Percentiles rank a stretch among this genome's conserved stretches.
These are phyloP conservation scores for Scytalidium sp. DNA, from an alignment of 2,329 filamentous ascomycete genomes.

Conservation along the genomic window DNA sequence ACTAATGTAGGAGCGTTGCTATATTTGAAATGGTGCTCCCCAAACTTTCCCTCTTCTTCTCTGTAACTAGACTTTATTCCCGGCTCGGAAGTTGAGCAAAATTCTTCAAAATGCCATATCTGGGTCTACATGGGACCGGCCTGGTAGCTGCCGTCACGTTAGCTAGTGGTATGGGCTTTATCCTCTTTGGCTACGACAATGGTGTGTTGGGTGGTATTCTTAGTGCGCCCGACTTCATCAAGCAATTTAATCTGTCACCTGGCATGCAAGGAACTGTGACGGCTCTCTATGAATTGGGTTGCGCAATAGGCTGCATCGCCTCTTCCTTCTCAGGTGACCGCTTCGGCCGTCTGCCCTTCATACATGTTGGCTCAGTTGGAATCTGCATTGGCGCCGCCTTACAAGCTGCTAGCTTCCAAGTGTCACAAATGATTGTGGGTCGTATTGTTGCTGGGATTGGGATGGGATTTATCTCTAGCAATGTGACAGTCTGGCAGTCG, in stretches of 20 bases:
- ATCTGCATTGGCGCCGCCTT: slow-evolving; percentile 22
- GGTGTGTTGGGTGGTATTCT: slow-evolving; percentile 44
- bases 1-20: too few species aligned
- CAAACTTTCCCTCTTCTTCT: too few species aligned
- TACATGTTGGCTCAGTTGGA: slow-evolving; percentile 45
- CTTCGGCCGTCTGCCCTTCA: slow-evolving; percentile 53
- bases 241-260: slow-evolving; percentile 31
- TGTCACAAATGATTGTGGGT: slow-evolving; percentile 38
- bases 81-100: too few species aligned
- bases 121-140: background rate
- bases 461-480: slow-evolving; percentile 10
- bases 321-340: slow-evolving; percentile 38
- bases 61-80: too few species aligned
- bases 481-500: background rate
- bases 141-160: background rate
- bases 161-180: slow-evolving; percentile 15
- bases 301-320: background rate
- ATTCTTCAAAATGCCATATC: background rate
- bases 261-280: slow-evolving; percentile 1
- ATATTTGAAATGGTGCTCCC: too few species aligned
- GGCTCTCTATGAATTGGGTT: background rate
- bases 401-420: slow-evolving; percentile 29
- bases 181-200: slow-evolving; percentile 41
- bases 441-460: slow-evolving; percentile 27
- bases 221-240: slow-evolving; percentile 39